Conservation (phyloP, 306 rosid species). For the Herpetospermum pedunculosum region DNA sequence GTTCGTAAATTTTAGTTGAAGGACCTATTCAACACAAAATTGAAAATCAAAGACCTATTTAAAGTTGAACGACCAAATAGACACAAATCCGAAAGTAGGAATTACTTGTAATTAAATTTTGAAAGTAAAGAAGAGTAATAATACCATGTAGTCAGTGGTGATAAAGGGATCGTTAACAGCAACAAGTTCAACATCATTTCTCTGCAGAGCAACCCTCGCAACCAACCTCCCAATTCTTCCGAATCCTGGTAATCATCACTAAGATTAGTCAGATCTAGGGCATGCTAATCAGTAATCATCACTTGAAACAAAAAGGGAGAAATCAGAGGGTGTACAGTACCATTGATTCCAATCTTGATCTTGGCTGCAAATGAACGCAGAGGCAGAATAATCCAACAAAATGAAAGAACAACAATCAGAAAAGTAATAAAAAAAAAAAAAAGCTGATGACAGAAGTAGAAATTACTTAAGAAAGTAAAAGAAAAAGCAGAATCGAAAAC, state of each 20-base stretch:
- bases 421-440: not conserved
- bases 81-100: no score
- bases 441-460: not conserved
- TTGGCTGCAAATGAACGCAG: conserved; percentile 32
- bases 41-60: no score
- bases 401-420: not conserved
- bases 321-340: conserved; percentile 14
- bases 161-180: conserved; percentile 72
- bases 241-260: conserved; percentile 28
- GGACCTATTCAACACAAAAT: no score
- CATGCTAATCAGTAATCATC: not conserved
- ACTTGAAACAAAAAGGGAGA: not conserved
- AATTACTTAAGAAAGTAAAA: not conserved
- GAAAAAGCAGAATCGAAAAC: not conserved
- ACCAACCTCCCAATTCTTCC: conserved; percentile 83
- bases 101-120: no score
- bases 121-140: no score
- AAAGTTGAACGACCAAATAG: no score
- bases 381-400: not conserved
- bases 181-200: conserved; percentile 55
- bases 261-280: not conserved
- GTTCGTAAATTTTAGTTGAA: no score
- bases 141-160: conserved; percentile 53
- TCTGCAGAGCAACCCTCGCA: conserved; percentile 57
- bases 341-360: conserved; percentile 78